Evolutionary conservation across 1,284 basidiomycete genomes (phyloP), one percentile per base, ranked within the genome.

Genomic region (Vanrija pseudolonga): DNA sequence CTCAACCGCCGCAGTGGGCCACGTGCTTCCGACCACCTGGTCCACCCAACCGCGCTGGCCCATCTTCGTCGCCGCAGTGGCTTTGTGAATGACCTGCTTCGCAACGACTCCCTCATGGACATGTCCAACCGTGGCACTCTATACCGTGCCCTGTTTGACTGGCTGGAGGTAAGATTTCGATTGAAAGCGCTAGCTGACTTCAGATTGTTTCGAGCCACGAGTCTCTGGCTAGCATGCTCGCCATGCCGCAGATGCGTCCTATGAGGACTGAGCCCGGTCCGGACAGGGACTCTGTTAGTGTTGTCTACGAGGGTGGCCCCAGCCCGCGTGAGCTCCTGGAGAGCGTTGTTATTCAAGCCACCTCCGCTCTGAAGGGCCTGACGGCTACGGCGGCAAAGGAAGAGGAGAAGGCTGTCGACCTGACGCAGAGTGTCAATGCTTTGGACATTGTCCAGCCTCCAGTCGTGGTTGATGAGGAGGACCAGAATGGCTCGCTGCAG

Each of bases 161-260:
- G 92, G 92, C 80, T 95, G 8, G 88, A 92, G 83, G 90, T 90
- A 74, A 8, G 61, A 78, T 55, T 14, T 11, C 5, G 24, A 6
- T 12, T 47, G 14, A 7, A 12, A 18, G 18, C 19, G 19, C 36
- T 12, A 26, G 12, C 19, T 40, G 38, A 41, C 22, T 22, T 26
- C 60, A 89, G 88, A 90, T 87, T 3, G 88, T 95, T 40, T 90
- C 90, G 8, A 86, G 85, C 64, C 90, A 95, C 61, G 91, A 94
- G 79, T 86, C 89, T 4, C 76, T 94, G 24, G 89, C 90, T 3
- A 89, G 87, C 62, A 92, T 94, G 88, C 89, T 95, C 83, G 91
- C 88, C 0, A 94, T 93, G 90, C 90, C 91, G 2, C 90, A 90
- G 68, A 94, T 94, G 90, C 84, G 87, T 3, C 61, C 69, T 1